Evolutionary conservation across 2,329 filamentous ascomycete species (phyloP).

Genomic region (Aspergillus luchuensis): DNA sequence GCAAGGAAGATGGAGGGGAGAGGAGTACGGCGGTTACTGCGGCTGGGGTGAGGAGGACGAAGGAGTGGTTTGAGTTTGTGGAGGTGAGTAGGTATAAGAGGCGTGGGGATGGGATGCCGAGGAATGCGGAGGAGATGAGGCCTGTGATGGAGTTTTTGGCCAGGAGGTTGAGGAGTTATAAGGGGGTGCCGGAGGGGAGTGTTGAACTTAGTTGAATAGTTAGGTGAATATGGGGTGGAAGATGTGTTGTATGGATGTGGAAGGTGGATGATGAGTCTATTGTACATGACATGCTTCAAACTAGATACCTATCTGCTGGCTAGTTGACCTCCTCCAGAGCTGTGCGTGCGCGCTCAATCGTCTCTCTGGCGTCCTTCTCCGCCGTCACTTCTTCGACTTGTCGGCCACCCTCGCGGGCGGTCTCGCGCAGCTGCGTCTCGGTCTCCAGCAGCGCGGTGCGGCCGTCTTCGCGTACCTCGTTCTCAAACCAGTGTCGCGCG

Average conservation of each 20-base stretch:
- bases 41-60: constrained; percentile 64
- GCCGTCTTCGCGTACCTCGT: constrained; percentile 59
- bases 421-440: constrained; percentile 51
- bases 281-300: constrained; percentile 14
- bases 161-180: constrained; percentile 44
- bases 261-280: constrained; percentile 10
- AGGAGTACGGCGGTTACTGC: constrained; percentile 57
- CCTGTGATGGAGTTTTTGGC: constrained; percentile 80
- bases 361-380: constrained; percentile 47
- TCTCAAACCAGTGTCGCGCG: constrained; percentile 55
- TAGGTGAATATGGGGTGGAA: not conserved
- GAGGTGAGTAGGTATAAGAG: constrained; percentile 70
- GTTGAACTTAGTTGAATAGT: constrained; percentile 39
- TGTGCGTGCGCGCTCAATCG: constrained; percentile 49
- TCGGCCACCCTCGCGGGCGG: constrained; percentile 50
- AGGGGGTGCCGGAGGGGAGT: constrained; percentile 50
- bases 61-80: constrained; percentile 66
- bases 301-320: not conserved
- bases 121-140: constrained; percentile 78
- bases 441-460: constrained; percentile 56
- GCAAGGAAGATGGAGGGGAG: constrained; percentile 30
- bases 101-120: constrained; percentile 78
- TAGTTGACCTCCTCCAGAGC: constrained; percentile 45
- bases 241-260: constrained; percentile 1
- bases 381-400: constrained; percentile 36